Base-by-base conservation (phyloP, 2,329 filamentous ascomycete species). In the Scopulariopsis brevicaulis region DNA sequence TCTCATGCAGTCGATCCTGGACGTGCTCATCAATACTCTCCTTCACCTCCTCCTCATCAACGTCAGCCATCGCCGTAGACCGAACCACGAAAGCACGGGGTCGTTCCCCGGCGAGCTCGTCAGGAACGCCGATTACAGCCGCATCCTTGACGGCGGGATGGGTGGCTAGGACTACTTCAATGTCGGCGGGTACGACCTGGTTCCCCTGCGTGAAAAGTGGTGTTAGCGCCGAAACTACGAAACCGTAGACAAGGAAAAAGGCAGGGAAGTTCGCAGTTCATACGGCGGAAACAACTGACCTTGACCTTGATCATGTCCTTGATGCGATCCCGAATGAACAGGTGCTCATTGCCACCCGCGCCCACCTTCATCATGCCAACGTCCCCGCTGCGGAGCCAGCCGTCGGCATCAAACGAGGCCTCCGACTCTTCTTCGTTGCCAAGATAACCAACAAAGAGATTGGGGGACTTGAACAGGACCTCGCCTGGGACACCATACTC, bases 361-460 rank as follows among this genome's bases (percentile, higher is more conserved):
- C 80, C 73, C 65, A 80, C 77, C 2, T 78, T 77, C n/a, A 92
- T 73, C 2, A 90, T 75, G 0, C 85, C 88, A 66, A 92, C 87
- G 64, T 95, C 90, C 12, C 90, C 90, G 0, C 89, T 94, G 28
- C 80, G 81, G 77, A 92, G 80, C 79, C 87, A 90, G 62, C 81
- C 69, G 3, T 81, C 75, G 59, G 69, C 70, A 1, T 80, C 64
- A 65, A 87, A 94, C 0, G 89, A 90, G 65, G 91, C 87, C 55
- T 77, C 75, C 32, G 84, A 92, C 3, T 89, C 89, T 64, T 87
- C 83, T 32, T 87, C 82, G 64, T 94, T 92, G 70, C 92, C 86
- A 58, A 92, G 72, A 64, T 95, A 95, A 1, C 90, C 90, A 0
- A 93, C 70, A 0, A 87, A 83, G 1, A 91, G 79, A 1, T 84